These are phyloP conservation scores for Colletotrichum phormii DNA, from an alignment of 2,329 filamentous ascomycete species.

Conservation along the genomic window DNA sequence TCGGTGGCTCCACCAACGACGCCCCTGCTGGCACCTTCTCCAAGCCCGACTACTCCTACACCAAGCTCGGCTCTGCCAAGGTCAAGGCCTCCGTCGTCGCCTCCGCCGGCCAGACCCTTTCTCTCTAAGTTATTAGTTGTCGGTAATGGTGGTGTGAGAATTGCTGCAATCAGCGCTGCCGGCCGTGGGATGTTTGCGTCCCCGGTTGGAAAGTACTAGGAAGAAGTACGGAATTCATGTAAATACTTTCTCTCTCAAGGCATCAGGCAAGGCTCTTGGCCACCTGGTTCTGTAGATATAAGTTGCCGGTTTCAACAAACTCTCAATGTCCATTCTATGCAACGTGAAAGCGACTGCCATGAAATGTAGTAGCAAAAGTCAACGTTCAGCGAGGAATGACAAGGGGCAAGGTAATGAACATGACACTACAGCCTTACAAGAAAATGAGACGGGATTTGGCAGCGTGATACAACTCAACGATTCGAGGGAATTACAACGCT, in stretches of 20 bases:
- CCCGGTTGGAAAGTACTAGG: not conserved
- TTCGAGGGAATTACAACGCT: not conserved
- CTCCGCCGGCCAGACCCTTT: slow-evolving; percentile 53
- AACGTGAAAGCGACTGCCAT: not conserved
- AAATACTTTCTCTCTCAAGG: slow-evolving; percentile 30
- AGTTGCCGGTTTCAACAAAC: slow-evolving; percentile 20
- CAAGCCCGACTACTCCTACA: slow-evolving; percentile 62
- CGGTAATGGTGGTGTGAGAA: not conserved
- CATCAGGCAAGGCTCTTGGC: not conserved
- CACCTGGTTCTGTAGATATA: slow-evolving; percentile 8
- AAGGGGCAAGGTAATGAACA: no score
- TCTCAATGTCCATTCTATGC: not conserved
- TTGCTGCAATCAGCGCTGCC: slow-evolving; percentile 18
- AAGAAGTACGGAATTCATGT: slow-evolving; percentile 29
- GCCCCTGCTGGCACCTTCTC: slow-evolving; percentile 64
- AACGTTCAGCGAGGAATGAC: no score
- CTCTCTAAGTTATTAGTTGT: slow-evolving; percentile 41
- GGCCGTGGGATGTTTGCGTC: not conserved
- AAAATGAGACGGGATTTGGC: no score
- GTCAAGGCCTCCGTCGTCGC: slow-evolving; percentile 57
- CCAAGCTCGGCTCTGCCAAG: slow-evolving; percentile 56
- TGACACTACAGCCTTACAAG: no score
- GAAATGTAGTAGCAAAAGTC: not conserved
- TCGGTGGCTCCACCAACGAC: slow-evolving; percentile 58
- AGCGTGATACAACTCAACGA: not conserved